Conservation (phyloP, 2,329 filamentous ascomycete species). For the Pseudonectria buxi region DNA sequence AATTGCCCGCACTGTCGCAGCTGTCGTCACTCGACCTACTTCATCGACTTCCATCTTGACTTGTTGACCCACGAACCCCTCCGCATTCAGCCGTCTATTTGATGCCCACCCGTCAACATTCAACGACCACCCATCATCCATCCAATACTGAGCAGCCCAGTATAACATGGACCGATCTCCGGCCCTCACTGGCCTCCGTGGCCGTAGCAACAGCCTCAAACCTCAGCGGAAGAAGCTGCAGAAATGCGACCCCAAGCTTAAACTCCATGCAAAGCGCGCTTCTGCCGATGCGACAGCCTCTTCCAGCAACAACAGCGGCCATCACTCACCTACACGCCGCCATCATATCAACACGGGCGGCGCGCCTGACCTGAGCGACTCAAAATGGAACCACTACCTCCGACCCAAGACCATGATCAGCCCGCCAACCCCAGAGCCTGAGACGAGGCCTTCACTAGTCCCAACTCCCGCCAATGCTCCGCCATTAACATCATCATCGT, state of each 20-base stretch:
- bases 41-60: too few species aligned
- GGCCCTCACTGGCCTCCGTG: conserved; percentile 1
- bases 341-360: conserved; percentile 10
- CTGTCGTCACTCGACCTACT: too few species aligned
- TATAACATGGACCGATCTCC: conserved; percentile 2
- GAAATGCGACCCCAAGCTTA: conserved; percentile 24
- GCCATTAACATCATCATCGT: too few species aligned
- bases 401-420: conserved; percentile 16
- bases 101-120: too few species aligned
- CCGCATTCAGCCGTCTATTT: too few species aligned
- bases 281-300: conserved; percentile 20
- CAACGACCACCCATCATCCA: too few species aligned
- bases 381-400: conserved; percentile 23
- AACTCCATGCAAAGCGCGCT: conserved; percentile 19
- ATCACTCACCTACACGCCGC: conserved; percentile 13
- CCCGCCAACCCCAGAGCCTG: conserved; percentile 6
- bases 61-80: too few species aligned
- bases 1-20: too few species aligned
- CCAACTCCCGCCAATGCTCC: conserved; percentile 4
- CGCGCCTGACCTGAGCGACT: conserved; percentile 21
- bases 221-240: conserved; percentile 24
- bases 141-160: not conserved
- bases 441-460: conserved; percentile 10
- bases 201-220: conserved; percentile 15
- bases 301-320: conserved; percentile 4